Evolutionary conservation across 768 basidiomycete species (phyloP), one percentile per base, ranked within the genome.

Genomic region (Thelephora ganbajun): DNA sequence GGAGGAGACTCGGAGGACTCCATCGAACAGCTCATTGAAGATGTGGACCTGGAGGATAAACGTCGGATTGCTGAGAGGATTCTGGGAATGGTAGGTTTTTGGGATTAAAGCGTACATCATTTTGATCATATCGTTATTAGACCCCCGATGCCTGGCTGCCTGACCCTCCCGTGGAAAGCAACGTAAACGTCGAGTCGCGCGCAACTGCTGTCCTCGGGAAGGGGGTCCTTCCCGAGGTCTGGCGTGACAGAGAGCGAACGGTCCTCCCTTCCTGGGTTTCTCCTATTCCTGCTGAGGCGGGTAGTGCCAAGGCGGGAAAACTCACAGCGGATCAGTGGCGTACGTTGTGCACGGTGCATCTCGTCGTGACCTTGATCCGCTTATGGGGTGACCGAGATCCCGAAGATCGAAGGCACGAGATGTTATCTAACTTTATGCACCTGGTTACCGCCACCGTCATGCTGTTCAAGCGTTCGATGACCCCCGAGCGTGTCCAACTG

Each of bases 341-440:
- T 14, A 57, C 56, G 0, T 49, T 66, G 6, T 60, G 63, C 16
- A 56, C 57, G 0, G 43, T 68, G 13, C 54, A 68, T 45, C 57
- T 69, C 22, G 63, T 63, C 2, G 54, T 66, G n/a, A 64, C 67
- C 1, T 54, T 71, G 2, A 54, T 59, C 16, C 56, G 62, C 2
- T 55, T 70, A 0, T 70, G 69, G 69, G 59, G 63, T 16, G 30
- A 9, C 6, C 20, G 49, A n/a, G n/a, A 22, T 9, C 23, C 48
- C 5, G 39, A 47, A 1, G 46, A 41, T 6, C 43, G 55, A 1
- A 39, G 59, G 1, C 39, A n/a, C 1, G 16, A 19, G 0, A 6
- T 41, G 13, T 30, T 50, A 11, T 19, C 44, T 6, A 50, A 50
- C 33, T 50, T 46, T 36, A 19, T 50, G 11, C 44, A 50, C 20